These are phyloP conservation scores for Furcasterigmium sp. DNA, from an alignment of 2,329 filamentous ascomycete genomes.

Conservation along the genomic window DNA sequence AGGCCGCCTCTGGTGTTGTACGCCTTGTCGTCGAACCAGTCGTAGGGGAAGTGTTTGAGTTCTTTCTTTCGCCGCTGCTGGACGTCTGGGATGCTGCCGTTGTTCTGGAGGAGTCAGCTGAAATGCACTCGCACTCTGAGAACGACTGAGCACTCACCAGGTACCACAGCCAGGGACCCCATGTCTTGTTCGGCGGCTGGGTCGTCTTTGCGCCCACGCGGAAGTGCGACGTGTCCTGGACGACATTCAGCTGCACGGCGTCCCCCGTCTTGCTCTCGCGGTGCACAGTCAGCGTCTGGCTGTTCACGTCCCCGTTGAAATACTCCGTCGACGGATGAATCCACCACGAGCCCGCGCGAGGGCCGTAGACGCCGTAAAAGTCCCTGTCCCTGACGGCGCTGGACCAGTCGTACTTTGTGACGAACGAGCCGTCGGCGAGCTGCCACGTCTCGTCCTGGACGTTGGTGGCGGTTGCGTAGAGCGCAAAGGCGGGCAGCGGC, in stretches of 20 bases:
- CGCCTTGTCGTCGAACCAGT: conserved; percentile 33
- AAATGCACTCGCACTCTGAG: not conserved
- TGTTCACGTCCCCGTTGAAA: conserved; percentile 9
- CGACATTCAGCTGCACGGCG: conserved; percentile 9
- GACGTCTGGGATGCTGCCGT: conserved; percentile 33
- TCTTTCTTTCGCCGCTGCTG: conserved; percentile 26
- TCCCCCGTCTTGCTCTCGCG: conserved; percentile 11
- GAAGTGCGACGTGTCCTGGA: conserved; percentile 11
- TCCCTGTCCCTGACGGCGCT: conserved; percentile 11
- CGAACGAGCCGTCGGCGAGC: conserved; percentile 8
- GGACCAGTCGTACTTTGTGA: conserved; percentile 12
- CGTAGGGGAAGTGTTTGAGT: conserved; percentile 33
- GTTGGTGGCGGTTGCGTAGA: conserved; percentile 9
- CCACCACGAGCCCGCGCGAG: conserved; percentile 9
- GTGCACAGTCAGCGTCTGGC: conserved; percentile 11
- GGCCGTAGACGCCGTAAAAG: conserved; percentile 10
- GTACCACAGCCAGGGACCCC: conserved; percentile 12
- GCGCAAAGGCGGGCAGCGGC: conserved; percentile 9
- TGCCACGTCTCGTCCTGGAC: conserved; percentile 13
- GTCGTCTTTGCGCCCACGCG: conserved; percentile 7
- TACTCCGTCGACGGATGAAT: conserved; percentile 10
- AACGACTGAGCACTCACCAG: conserved; percentile 3
- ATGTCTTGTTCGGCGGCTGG: conserved; percentile 8
- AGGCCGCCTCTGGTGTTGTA: conserved; percentile 38
- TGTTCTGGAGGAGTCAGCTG: conserved; percentile 27